phyloP scores from a whole-genome alignment of 768 basidiomycete genomes.

The Leucocoprinus leucothites region DNA sequence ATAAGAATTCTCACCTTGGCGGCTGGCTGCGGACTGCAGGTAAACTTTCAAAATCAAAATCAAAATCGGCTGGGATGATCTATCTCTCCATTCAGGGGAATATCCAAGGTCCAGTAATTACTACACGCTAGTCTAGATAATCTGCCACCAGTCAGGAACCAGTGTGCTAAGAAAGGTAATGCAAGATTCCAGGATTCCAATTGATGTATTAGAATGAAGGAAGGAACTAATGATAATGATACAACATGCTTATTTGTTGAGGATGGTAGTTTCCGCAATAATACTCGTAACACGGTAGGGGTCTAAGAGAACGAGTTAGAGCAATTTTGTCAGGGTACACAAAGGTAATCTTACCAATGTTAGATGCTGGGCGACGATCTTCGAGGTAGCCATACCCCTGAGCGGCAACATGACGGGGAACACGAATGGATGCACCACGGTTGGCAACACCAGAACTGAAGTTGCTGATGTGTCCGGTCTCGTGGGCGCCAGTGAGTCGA shows the following conservation, averaged over 20 bases:
- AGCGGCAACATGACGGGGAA: constrained; percentile 89
- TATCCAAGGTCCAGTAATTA: constrained; percentile 8
- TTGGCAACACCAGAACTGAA: constrained; percentile 97
- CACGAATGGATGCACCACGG: constrained; percentile 95
- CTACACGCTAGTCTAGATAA: constrained; percentile 10
- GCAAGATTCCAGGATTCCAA: constrained; percentile 8
- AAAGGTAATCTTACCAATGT: constrained; percentile 70
- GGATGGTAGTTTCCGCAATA: constrained; percentile 83
- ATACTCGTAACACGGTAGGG: constrained; percentile 93
- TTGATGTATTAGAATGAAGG: constrained; percentile 11
- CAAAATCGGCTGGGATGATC: not conserved
- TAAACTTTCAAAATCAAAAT: not conserved
- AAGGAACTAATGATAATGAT: constrained; percentile 5
- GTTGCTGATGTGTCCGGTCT: constrained; percentile 89
- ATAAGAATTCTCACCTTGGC: not conserved
- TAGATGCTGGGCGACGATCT: constrained; percentile 96
- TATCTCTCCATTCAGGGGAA: constrained; percentile 9
- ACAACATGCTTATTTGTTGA: constrained; percentile 48
- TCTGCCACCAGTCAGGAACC: not conserved
- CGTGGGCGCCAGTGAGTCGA: constrained; percentile 93
- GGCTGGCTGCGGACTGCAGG: not conserved
- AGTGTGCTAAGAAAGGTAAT: constrained; percentile 4
- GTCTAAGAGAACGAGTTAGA: constrained; percentile 40
- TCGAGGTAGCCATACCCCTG: constrained; percentile 96
- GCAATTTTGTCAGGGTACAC: too few species aligned